Percentiles rank a stretch among this genome's conserved stretches.
phyloP scores from a whole-genome alignment of 1,139 yeast species.

The Pichia sp. region DNA sequence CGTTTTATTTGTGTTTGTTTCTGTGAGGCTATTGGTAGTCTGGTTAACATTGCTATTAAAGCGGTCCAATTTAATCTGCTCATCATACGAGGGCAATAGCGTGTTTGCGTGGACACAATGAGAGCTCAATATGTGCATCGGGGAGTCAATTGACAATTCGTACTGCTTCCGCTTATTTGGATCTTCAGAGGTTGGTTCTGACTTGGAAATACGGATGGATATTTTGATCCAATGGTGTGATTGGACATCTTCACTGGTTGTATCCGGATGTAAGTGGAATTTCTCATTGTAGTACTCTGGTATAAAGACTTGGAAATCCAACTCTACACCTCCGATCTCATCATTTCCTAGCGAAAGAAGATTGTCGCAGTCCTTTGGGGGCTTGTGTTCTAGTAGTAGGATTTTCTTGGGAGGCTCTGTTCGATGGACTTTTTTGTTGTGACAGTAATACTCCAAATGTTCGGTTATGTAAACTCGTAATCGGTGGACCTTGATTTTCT shows the following conservation, averaged over 20 bases:
- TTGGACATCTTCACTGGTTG: slow-evolving; percentile 70
- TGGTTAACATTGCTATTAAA: not conserved
- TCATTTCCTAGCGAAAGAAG: slow-evolving; percentile 36
- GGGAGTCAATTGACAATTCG: slow-evolving; percentile 89
- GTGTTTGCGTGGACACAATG: slow-evolving; percentile 72
- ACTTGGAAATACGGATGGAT: slow-evolving; percentile 68
- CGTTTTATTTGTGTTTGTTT: slow-evolving; percentile 8
- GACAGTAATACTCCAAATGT: slow-evolving; percentile 83
- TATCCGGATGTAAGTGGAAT: slow-evolving; percentile 69
- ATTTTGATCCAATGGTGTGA: slow-evolving; percentile 93
- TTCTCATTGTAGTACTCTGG: slow-evolving; percentile 58
- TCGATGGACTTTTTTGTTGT: slow-evolving; percentile 80
- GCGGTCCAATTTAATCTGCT: slow-evolving; percentile 22
- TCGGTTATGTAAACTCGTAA: slow-evolving; percentile 83
- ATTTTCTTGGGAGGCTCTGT: slow-evolving; percentile 85
- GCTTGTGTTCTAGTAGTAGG: slow-evolving; percentile 73
- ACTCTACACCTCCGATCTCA: slow-evolving; percentile 53
- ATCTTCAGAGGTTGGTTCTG: slow-evolving; percentile 47
- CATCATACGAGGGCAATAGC: slow-evolving; percentile 53
- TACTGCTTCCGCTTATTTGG: slow-evolving; percentile 72
- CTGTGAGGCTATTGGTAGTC: not conserved
- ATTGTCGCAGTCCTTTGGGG: slow-evolving; percentile 43
- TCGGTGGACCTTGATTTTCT: slow-evolving; percentile 82
- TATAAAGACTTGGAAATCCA: slow-evolving; percentile 78
- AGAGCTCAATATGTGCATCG: slow-evolving; percentile 66